Conservation (phyloP, 1,284 basidiomycete genomes). For the Pseudozyma hubeiensis region DNA sequence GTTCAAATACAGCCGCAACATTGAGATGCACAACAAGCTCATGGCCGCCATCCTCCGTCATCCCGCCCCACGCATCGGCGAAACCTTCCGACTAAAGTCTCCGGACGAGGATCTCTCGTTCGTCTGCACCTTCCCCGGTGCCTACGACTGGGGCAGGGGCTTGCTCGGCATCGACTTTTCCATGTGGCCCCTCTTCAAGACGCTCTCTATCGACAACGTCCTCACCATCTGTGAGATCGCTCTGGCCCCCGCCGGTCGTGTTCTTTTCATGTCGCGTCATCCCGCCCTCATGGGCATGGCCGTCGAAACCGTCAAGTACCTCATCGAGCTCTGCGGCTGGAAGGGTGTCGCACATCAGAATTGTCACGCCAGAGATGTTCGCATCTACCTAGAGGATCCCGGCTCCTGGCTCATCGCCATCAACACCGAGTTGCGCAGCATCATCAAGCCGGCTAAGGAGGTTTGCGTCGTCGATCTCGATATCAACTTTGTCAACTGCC, state of each 20-base stretch:
- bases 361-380: slow-evolving; percentile 84
- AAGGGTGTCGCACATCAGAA: slow-evolving; percentile 76
- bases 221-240: slow-evolving; percentile 94
- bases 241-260: slow-evolving; percentile 87
- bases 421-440: slow-evolving; percentile 84
- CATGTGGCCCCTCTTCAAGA: slow-evolving; percentile 97
- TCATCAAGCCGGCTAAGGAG: slow-evolving; percentile 78
- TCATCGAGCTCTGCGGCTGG: slow-evolving; percentile 94
- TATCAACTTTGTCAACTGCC: slow-evolving; percentile 87
- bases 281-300: slow-evolving; percentile 90
- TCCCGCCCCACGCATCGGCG: slow-evolving; percentile 63
- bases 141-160: slow-evolving; percentile 70
- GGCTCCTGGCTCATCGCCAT: slow-evolving; percentile 91
- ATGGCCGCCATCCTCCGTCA: slow-evolving; percentile 69
- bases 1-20: slow-evolving; percentile 68
- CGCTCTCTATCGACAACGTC: slow-evolving; percentile 91
- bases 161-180: slow-evolving; percentile 76
- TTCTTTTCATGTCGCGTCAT: slow-evolving; percentile 89
- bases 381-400: slow-evolving; percentile 79
- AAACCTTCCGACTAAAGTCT: slow-evolving; percentile 54
- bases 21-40: slow-evolving; percentile 67
- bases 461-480: slow-evolving; percentile 91
- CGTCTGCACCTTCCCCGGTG: slow-evolving; percentile 68
- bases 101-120: slow-evolving; percentile 66
- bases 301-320: slow-evolving; percentile 87